phyloP scores from a whole-genome alignment of 23 red algal species.

The Cyanidioschyzon merolae region DNA sequence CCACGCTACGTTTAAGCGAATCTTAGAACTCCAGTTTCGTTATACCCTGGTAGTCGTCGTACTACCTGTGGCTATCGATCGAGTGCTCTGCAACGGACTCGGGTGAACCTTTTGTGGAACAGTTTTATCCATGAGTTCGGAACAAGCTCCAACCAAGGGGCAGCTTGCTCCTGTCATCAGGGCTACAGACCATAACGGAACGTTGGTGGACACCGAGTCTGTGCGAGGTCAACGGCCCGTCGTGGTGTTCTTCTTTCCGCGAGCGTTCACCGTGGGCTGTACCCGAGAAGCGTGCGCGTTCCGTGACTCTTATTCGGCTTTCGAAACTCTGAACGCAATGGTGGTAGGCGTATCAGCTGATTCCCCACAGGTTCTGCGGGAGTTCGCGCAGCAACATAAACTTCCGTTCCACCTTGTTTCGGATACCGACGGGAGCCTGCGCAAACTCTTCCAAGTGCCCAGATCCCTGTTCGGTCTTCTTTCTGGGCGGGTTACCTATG shows the following conservation, averaged over 20 bases:
- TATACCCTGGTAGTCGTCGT: no score
- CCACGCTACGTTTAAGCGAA: no score
- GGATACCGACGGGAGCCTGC: constrained; percentile 40
- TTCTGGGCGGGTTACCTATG: constrained; percentile 70
- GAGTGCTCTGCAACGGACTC: no score
- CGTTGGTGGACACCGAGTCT: not conserved
- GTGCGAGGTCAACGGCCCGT: not conserved
- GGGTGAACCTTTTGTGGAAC: no score
- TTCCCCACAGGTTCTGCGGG: not conserved
- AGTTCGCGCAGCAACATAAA: constrained; percentile 36
- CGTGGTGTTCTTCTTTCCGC: constrained; percentile 11
- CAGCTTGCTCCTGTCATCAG: not conserved
- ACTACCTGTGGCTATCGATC: no score
- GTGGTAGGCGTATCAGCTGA: constrained; percentile 61
- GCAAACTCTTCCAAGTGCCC: constrained; percentile 52
- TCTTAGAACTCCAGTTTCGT: no score
- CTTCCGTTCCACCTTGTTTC: constrained; percentile 50
- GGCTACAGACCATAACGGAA: not conserved
- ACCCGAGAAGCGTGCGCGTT: constrained; percentile 62
- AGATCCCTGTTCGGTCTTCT: constrained; percentile 47
- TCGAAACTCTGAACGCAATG: constrained; percentile 45
- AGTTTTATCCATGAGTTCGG: not conserved
- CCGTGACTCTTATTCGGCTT: constrained; percentile 58
- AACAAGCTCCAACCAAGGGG: not conserved
- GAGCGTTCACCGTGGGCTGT: constrained; percentile 46